Evolutionary conservation across 2,329 filamentous ascomycete species (phyloP).

Genomic region (Fusarium burgessii): DNA sequence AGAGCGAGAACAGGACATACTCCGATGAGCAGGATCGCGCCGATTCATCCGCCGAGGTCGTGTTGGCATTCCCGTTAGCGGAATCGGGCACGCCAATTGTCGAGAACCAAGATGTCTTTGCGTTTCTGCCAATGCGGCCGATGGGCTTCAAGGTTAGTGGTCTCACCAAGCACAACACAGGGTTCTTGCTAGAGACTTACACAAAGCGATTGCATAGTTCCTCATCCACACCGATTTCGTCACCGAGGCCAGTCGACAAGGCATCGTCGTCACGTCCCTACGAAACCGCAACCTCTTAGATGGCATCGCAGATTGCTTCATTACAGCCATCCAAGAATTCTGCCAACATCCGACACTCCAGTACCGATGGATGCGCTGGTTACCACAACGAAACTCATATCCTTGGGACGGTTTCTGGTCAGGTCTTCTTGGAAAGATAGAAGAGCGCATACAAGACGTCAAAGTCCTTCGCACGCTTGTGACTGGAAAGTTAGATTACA

Average conservation of each 20-base stretch:
- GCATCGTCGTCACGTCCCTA: conserved; percentile 52
- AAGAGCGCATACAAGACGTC: conserved; percentile 16
- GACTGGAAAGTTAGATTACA: conserved; percentile 3
- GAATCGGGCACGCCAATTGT: conserved; percentile 49
- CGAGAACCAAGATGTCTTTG: conserved; percentile 57
- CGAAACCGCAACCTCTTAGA: conserved; percentile 54
- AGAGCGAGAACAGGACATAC: conserved; percentile 52
- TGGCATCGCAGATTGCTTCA: conserved; percentile 54
- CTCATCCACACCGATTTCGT: conserved; percentile 64
- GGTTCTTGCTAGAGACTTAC: neutral
- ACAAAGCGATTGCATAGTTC: conserved; percentile 49
- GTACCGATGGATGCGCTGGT: conserved; percentile 60
- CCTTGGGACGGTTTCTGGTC: conserved; percentile 48
- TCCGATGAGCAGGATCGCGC: conserved; percentile 43
- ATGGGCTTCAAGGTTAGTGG: conserved; percentile 57
- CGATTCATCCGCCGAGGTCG: conserved; percentile 51
- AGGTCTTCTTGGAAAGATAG: conserved; percentile 43
- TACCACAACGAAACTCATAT: conserved; percentile 50
- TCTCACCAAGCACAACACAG: no score
- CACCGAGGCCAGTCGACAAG: conserved; percentile 58
- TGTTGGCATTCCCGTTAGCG: conserved; percentile 61
- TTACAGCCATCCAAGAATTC: conserved; percentile 54
- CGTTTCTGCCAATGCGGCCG: conserved; percentile 59
- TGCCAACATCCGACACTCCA: conserved; percentile 53
- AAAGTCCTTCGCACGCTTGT: conserved; percentile 22